Base-by-base conservation (phyloP, 208 protist species). In the Phytomonas sp. region DNA sequence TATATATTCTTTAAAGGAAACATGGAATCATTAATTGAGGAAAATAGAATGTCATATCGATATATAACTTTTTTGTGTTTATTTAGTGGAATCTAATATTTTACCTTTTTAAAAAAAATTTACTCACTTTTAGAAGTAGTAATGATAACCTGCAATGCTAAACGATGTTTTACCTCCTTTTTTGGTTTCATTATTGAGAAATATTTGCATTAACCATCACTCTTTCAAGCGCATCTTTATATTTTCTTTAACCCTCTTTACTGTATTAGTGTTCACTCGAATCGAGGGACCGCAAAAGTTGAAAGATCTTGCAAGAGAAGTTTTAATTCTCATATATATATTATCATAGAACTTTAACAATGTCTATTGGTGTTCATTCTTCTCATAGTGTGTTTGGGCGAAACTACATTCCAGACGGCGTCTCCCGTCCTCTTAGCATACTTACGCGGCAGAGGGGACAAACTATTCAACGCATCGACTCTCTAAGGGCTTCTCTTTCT, bases 401-500 rank as follows among this genome's bases (percentile, higher is more conserved):
- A 52, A n/a, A 23, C 42, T 4, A 52, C 16, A 14, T 14, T 52
- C 16, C 42, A 2, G 42, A 52, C 19, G 42, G 16, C 42, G 29
- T 56, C 16, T 32, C 32, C 14, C 29, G 11, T 19, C 12, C 30
- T 12, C 62, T 32, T 34, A 3, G 11, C 6, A 32, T 12, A 6
- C 6, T 49, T 33, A 11, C 29, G 26, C 36, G 23, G 26, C 70
- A 64, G 33, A 32, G 62, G 16, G 62, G 67, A 26, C 37, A 34
- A 16, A 73, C 59, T 14, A 11, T 83, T 26, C 65, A 63, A 11
- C 74, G 75, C 29, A 83, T 83, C 64, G 49, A 73, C 37, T 32
- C 36, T 29, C 36, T 83, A 19, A 69, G 65, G 23, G 63, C 70
- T 29, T 75, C 78, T 2, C 62, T 83, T 10, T 62, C 71, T 33